Evolutionary conservation across 768 basidiomycete species (phyloP).

Genomic region (Phallus indusiatus): DNA sequence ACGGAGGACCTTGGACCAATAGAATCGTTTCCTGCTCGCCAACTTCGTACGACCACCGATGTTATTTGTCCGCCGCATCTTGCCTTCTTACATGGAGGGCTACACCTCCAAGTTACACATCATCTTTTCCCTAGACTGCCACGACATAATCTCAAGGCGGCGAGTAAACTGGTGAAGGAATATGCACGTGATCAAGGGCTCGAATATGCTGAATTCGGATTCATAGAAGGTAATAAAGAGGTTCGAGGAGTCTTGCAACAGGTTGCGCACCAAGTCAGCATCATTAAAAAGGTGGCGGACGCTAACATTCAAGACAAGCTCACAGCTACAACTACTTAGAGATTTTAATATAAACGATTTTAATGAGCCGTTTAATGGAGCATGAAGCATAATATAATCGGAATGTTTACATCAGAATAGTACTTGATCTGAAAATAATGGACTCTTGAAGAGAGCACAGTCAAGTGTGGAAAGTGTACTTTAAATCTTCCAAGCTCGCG

Average conservation of each 20-base stretch:
- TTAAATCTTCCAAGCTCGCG: background rate
- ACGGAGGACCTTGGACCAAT: constrained; percentile 82
- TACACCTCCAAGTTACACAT: constrained; percentile 95
- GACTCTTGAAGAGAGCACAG: background rate
- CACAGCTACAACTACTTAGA: no score
- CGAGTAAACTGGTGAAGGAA: constrained; percentile 76
- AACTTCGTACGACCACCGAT: constrained; percentile 95
- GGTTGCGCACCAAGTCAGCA: constrained; percentile 81
- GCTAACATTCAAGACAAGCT: constrained; percentile 54
- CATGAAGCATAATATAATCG: background rate
- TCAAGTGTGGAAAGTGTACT: background rate
- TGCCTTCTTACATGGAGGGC: constrained; percentile 91
- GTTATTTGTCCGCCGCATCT: constrained; percentile 79
- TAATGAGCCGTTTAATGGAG: background rate
- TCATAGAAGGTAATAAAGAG: constrained; percentile 74
- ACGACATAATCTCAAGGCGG: constrained; percentile 80
- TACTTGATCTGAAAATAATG: background rate
- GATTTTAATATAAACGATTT: no score
- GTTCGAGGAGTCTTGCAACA: constrained; percentile 73
- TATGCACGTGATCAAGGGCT: constrained; percentile 81
- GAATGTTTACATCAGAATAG: background rate
- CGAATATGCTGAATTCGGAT: constrained; percentile 86
- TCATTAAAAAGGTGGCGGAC: constrained; percentile 75
- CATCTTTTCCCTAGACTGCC: constrained; percentile 95
- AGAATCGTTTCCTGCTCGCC: constrained; percentile 90